Evolutionary conservation across 768 basidiomycete genomes (phyloP).

Genomic region (Boletellus ananas): DNA sequence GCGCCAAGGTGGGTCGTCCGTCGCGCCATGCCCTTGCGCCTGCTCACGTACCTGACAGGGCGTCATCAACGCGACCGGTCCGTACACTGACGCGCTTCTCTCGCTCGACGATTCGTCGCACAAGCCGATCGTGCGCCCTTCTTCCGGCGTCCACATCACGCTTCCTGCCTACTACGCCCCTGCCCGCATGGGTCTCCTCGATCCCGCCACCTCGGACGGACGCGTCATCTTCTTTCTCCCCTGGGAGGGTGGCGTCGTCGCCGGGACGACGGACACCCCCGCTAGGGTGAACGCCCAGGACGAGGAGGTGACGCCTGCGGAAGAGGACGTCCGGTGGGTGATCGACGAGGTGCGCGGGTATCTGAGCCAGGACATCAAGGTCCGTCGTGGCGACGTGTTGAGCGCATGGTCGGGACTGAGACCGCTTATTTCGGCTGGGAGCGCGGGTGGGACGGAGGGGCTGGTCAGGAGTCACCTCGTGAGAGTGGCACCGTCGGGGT

Average conservation of each 20-base stretch:
- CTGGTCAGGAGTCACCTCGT: constrained; percentile 94
- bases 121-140: constrained; percentile 86
- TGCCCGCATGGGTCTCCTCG: constrained; percentile 89
- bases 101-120: constrained; percentile 74
- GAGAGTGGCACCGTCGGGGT: constrained; percentile 70
- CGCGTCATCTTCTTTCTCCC: constrained; percentile 99
- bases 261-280: constrained; percentile 91
- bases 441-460: constrained; percentile 72
- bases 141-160: constrained; percentile 93
- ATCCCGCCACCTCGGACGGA: constrained; percentile 93
- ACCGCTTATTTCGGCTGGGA: constrained; percentile 83
- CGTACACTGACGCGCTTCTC: constrained; percentile 84
- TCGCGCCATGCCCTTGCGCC: no score
- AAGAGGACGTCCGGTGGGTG: constrained; percentile 97
- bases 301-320: constrained; percentile 72
- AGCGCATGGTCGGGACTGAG: constrained; percentile 93
- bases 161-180: constrained; percentile 97
- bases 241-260: constrained; percentile 97
- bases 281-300: constrained; percentile 53
- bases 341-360: constrained; percentile 90
- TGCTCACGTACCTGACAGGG: constrained; percentile 44
- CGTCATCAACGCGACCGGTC: constrained; percentile 95
- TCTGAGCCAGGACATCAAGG: constrained; percentile 87
- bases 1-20: constrained; percentile 55
- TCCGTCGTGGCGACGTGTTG: constrained; percentile 90